phyloP scores from a whole-genome alignment of 2,329 filamentous ascomycete genomes.

The Colletotrichum theobromicola region DNA sequence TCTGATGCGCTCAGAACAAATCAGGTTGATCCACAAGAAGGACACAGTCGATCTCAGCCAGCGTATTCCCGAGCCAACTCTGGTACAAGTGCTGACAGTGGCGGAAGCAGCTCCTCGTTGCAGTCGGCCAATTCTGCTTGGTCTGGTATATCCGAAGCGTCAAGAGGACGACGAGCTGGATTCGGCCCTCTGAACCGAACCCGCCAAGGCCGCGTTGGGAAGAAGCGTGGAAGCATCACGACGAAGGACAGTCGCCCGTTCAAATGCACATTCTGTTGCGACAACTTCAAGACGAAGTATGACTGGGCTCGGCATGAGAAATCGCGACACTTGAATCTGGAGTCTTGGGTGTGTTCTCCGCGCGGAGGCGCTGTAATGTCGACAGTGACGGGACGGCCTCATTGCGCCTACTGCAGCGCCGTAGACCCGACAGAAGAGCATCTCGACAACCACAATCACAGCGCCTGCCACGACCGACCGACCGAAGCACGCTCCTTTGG shows the following conservation, averaged over 20 bases:
- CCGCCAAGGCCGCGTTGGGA: neutral
- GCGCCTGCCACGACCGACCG: slow-evolving; percentile 17
- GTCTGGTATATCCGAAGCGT: neutral
- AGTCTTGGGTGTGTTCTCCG: slow-evolving; percentile 48
- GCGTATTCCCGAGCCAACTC: neutral
- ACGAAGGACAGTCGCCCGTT: slow-evolving; percentile 24
- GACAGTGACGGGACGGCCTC: slow-evolving; percentile 23
- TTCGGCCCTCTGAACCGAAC: neutral
- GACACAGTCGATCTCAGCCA: neutral
- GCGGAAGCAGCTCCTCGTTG: neutral
- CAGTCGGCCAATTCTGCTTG: slow-evolving; percentile 3
- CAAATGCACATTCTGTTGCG: slow-evolving; percentile 52
- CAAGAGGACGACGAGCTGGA: neutral
- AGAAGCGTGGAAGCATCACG: neutral
- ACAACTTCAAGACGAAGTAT: slow-evolving; percentile 48
- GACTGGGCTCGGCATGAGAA: slow-evolving; percentile 57
- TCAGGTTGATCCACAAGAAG: neutral
- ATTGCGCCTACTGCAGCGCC: slow-evolving; percentile 29
- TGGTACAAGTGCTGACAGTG: slow-evolving; percentile 1
- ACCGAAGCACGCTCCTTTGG: slow-evolving; percentile 26
- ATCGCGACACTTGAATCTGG: slow-evolving; percentile 49
- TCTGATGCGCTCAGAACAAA: slow-evolving; percentile 26
- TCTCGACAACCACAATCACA: slow-evolving; percentile 28
- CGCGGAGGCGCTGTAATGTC: slow-evolving; percentile 23
- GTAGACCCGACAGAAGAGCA: slow-evolving; percentile 25